Evolutionary conservation across 768 basidiomycete genomes (phyloP), one percentile per base, ranked within the genome.

Genomic region (Boletus sensibilis): DNA sequence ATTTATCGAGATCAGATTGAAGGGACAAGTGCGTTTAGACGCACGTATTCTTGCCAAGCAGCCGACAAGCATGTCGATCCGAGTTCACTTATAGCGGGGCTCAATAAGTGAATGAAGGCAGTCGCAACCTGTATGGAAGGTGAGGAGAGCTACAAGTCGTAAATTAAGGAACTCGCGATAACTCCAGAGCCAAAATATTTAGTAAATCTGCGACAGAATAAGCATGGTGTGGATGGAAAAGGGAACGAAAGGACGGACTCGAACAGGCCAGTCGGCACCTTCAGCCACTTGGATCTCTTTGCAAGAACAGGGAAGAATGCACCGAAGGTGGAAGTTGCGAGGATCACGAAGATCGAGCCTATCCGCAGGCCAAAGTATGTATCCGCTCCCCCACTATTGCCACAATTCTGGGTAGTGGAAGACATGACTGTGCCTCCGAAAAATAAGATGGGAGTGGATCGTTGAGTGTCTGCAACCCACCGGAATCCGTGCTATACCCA

Each of bases 121-220:
- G 94, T 96, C 1, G 92, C 92, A 55, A 97, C 88, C 90, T 92
- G 60, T 27, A 46, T 50, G 59, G 10, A 43, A 20, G 23, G 40
- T 59, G 10, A 58, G 35, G 21, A 45, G 34, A 35, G 21, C 20
- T 31, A 39, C 23, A 13, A 25, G 13, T 2, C 45, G 49, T 14
- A 39, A 38, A n/a, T 16, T 0, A 42, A 61, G 12, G 16, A 31
- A 75, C 86, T 63, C 55, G 90, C 89, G 63, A 92, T 92, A 47
- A 92, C 89, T 25, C 93, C 93, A 14, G 90, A 92, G 27, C 93
- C 93, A 72, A 95, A 94, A 70, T 88, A 93, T 72, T 92, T 94
- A 33, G 90, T 87, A 68, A 94, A 91, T 49, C 88, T 90, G 55
- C 20, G 18, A 40, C 10, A 31, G 27, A 44, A 52, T 66, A 12